Evolutionary conservation across 192 early-diverging fungal species (phyloP).

Genomic region (Podila clonocystis): DNA sequence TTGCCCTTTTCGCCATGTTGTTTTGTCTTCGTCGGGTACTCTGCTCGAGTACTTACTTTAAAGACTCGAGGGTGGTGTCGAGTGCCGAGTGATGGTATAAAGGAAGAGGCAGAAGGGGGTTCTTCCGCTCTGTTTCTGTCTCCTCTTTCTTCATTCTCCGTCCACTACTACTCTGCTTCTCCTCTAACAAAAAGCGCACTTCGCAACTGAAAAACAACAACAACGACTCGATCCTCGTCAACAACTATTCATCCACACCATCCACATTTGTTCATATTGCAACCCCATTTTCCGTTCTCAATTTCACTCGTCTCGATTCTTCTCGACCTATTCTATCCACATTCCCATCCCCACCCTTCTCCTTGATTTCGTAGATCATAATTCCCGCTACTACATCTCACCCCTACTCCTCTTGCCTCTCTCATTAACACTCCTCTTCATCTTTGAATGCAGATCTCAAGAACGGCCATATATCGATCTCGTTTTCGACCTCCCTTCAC

Average conservation of each 20-base stretch:
- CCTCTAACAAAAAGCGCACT: background rate
- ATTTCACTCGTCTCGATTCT: no score
- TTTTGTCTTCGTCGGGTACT: background rate
- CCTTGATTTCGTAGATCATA: background rate
- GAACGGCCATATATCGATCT: no score
- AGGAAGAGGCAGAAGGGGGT: no score
- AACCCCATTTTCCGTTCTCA: background rate
- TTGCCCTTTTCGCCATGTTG: background rate
- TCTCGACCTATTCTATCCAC: background rate
- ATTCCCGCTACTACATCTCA: no score
- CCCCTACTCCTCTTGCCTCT: no score
- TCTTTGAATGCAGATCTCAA: no score
- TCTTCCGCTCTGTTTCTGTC: background rate
- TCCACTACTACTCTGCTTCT: background rate
- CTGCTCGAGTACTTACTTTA: no score
- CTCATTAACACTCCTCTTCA: no score
- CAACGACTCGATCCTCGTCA: background rate
- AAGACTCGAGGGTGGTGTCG: no score
- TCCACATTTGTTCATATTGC: background rate
- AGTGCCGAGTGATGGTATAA: no score
- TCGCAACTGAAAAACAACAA: no score
- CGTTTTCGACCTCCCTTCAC: no score
- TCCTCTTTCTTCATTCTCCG: background rate
- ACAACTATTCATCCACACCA: background rate
- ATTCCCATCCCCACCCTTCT: background rate